Percentiles rank a stretch among this genome's conserved stretches.
These are phyloP conservation scores for Hypoxylon sp. DNA, from an alignment of 2,329 filamentous ascomycete species.

Conservation along the genomic window DNA sequence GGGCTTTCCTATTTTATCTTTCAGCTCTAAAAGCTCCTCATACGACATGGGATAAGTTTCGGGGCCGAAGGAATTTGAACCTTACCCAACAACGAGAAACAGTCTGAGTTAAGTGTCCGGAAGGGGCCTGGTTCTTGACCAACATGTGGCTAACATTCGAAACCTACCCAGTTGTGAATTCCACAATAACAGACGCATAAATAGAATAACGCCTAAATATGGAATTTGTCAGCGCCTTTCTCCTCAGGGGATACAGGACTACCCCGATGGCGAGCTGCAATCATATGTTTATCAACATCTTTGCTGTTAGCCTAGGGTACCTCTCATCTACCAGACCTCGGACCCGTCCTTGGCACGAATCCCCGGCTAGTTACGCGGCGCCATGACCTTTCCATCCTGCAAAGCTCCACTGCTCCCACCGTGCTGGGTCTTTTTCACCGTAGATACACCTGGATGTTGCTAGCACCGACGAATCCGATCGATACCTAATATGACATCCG, in stretches of 20 bases:
- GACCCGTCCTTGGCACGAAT: slow-evolving; percentile 6
- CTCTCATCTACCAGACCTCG: background rate
- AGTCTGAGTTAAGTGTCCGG: background rate
- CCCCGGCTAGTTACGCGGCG: background rate
- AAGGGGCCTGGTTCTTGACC: background rate
- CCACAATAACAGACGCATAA: background rate
- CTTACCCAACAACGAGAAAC: background rate
- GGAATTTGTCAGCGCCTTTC: background rate
- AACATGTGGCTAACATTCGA: slow-evolving; percentile 2
- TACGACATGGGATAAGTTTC: slow-evolving; percentile 2
- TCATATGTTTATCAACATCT: slow-evolving; percentile 12
- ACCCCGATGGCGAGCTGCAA: slow-evolving; percentile 10
- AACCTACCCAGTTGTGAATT: background rate
- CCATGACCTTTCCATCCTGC: slow-evolving; percentile 2
- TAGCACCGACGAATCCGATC: background rate
- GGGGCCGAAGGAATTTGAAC: slow-evolving; percentile 6
- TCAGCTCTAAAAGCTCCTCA: slow-evolving; percentile 9
- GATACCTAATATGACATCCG: background rate
- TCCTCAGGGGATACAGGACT: background rate
- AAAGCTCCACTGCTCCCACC: slow-evolving; percentile 7
- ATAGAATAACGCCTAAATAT: background rate
- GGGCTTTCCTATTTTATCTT: slow-evolving; percentile 1
- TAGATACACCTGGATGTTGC: slow-evolving; percentile 1
- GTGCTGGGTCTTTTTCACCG: slow-evolving; percentile 10
- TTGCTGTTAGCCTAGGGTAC: background rate